phyloP scores from a whole-genome alignment of 2,329 filamentous ascomycete species.

The Apiospora hydei region DNA sequence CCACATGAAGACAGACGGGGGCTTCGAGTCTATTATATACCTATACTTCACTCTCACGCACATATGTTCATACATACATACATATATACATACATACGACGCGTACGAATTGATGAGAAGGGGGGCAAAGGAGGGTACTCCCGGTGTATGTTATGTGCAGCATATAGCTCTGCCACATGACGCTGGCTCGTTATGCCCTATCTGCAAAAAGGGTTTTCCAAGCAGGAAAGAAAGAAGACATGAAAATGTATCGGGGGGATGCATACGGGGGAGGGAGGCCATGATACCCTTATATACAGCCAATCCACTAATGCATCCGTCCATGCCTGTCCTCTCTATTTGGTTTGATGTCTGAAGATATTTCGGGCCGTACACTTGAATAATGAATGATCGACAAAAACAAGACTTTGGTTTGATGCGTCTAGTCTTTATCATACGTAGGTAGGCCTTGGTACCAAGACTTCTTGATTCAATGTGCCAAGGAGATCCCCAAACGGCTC shows the following conservation, averaged over 20 bases:
- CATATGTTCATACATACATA: neutral
- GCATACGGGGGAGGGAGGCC: neutral
- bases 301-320: neutral
- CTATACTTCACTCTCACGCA: conserved; percentile 10
- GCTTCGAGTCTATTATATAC: neutral
- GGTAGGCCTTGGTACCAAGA: neutral
- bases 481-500: neutral
- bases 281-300: neutral
- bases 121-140: neutral
- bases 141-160: neutral
- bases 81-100: neutral
- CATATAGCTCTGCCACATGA: neutral
- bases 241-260: too few species aligned
- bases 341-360: neutral
- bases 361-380: neutral
- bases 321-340: too few species aligned
- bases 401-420: neutral
- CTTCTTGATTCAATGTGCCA: neutral
- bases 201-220: neutral
- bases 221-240: neutral
- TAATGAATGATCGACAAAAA: neutral
- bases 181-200: neutral
- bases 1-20: neutral
- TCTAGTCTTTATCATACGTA: neutral
- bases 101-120: neutral